Percentiles rank a stretch among this genome's conserved stretches.
Conservation (phyloP, 1,284 basidiomycete genomes). For the Papiliotrema fonsecae region DNA sequence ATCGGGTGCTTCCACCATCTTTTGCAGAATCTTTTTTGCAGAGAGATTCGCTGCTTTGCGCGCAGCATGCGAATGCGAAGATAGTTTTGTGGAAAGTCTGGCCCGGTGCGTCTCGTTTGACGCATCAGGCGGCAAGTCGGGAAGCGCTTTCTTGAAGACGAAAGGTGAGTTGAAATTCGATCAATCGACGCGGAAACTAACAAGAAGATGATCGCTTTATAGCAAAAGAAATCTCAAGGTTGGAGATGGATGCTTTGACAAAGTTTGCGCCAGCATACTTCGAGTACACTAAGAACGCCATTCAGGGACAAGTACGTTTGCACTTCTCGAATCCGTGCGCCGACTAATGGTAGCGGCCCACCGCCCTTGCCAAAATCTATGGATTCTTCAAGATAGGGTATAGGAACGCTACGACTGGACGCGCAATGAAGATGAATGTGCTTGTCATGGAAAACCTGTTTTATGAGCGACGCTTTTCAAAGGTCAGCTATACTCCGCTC, state of each 20-base stretch:
- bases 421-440: constrained; percentile 87
- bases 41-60: constrained; percentile 96
- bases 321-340: constrained; percentile 10
- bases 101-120: constrained; percentile 96
- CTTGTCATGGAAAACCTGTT: constrained; percentile 98
- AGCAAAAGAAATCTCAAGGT: constrained; percentile 88
- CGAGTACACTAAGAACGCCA: constrained; percentile 80
- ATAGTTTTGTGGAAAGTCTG: constrained; percentile 87
- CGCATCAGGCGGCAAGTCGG: constrained; percentile 91
- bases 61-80: constrained; percentile 86
- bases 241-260: constrained; percentile 92
- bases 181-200: constrained; percentile 1
- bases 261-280: constrained; percentile 98
- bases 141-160: constrained; percentile 93
- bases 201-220: constrained; percentile 89
- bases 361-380: constrained; percentile 92
- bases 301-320: constrained; percentile 60
- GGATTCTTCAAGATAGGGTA: constrained; percentile 96
- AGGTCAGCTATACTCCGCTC: constrained; percentile 51
- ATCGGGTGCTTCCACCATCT: constrained; percentile 85
- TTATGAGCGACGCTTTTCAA: constrained; percentile 81
- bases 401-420: constrained; percentile 70
- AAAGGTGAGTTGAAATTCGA: constrained; percentile 59
- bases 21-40: constrained; percentile 91
- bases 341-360: constrained; percentile 64